Percentiles rank a stretch among this genome's conserved stretches.
Evolutionary conservation across 495 filamentous ascomycete species (phyloP).

Genomic region (Lasiosphaeriaceae sp.): DNA sequence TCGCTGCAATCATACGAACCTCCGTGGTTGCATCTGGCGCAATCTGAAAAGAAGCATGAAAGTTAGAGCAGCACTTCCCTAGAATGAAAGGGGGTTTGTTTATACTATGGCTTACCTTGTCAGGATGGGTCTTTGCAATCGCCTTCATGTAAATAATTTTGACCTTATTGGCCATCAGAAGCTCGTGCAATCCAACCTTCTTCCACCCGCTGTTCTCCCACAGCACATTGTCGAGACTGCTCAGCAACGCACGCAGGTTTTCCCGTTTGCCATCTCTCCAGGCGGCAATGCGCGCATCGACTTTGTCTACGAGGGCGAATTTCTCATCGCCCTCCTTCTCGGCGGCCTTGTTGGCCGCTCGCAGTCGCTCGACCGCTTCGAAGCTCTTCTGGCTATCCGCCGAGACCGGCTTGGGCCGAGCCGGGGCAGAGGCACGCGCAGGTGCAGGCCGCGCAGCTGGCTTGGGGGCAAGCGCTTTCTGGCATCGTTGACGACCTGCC

Average conservation of each 20-base stretch:
- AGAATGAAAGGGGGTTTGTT: background rate
- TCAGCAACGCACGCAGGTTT: conserved; percentile 82
- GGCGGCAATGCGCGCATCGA: conserved; percentile 68
- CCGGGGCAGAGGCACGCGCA: conserved; percentile 39
- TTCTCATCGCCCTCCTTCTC: conserved; percentile 88
- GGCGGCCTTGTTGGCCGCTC: conserved; percentile 76
- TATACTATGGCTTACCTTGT: conserved; percentile 80
- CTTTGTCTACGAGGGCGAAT: conserved; percentile 77
- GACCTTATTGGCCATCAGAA: conserved; percentile 85
- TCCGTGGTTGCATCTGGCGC: conserved; percentile 86
- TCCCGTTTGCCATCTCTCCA: conserved; percentile 91
- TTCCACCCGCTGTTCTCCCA: conserved; percentile 95
- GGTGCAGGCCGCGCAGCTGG: conserved; percentile 22
- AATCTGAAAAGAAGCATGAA: conserved; percentile 52
- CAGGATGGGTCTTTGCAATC: conserved; percentile 96
- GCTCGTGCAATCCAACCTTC: conserved; percentile 88
- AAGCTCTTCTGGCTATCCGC: conserved; percentile 35
- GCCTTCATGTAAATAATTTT: conserved; percentile 99
- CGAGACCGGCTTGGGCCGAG: conserved; percentile 34
- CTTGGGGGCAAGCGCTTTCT: conserved; percentile 70
- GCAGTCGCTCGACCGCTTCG: conserved; percentile 72
- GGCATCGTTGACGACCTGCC: conserved; percentile 84
- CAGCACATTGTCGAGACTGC: conserved; percentile 83
- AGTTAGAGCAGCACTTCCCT: background rate
- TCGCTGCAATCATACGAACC: conserved; percentile 84